Base-by-base conservation (phyloP, 306 rosid genomes). In the Rosa multiflora region DNA sequence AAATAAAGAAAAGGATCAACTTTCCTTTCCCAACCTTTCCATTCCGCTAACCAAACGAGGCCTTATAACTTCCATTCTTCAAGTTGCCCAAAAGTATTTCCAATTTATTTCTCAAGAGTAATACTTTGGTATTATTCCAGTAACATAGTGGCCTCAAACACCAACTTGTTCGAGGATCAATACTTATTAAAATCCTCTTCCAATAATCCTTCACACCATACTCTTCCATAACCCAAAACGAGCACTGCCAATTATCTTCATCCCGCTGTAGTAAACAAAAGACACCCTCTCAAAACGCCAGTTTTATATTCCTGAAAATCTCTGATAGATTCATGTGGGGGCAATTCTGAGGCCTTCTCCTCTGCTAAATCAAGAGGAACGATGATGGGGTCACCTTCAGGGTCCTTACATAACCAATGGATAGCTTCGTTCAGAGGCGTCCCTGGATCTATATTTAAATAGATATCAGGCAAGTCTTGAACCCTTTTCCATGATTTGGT, bases 181-280 rank as follows among this genome's bases (percentile, higher is more conserved):
- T 4, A n/a, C 29, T 56, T 6, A 56, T 18, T 18, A 56, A 2
- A 56, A 56, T 56, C 29, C 12, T 20, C n/a, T 5, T 56, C 62
- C 62, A 56, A n/a, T 29, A 56, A 3, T 18, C 62, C 11, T 56
- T 56, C 29, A 56, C 52, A 48, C 52, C 29, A 6, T 6, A 56
- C 62, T 56, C 62, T 56, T 56, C 26, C 62, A 56, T 56, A 56
- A 56, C 62, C 62, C 62, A 56, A 56, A 56, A 56, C 10, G 62
- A 20, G 62, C 62, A 56, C 62, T 56, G 0, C 62, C 62, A 7
- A n/a, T 56, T 56, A 6, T 1, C 0, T 20, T 56, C 23, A 1
- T 56, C 62, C 62, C 29, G 11, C 62, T 56, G 21, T 20, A 56
- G 62, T 56, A 56, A 18, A 56, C 62, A 56, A 17, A 29, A 56